Conservation (phyloP, 371 early-diverging fungal genomes). For the Capillidium rhysosporum region DNA sequence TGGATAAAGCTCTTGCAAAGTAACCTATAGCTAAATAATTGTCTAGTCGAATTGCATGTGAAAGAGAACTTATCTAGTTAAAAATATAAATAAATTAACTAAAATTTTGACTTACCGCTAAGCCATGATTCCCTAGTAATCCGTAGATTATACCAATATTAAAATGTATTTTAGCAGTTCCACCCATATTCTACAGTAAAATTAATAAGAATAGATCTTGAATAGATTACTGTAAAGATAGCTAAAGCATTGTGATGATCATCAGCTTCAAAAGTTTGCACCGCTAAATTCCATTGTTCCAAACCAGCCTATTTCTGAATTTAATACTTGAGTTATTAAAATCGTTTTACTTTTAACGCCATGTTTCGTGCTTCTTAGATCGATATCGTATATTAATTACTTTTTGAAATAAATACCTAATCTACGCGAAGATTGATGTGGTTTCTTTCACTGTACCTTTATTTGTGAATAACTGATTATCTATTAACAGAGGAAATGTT, state of each 20-base stretch:
- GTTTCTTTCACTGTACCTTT: too few relatives aligned
- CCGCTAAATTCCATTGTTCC: conserved; percentile 53
- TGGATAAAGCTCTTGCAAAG: conserved; percentile 75
- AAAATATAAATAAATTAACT: neutral
- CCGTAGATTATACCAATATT: conserved; percentile 76
- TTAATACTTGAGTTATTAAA: too few relatives aligned
- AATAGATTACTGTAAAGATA: conserved; percentile 29
- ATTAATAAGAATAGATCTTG: neutral
- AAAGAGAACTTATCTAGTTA: conserved; percentile 21
- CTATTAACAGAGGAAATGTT: too few relatives aligned
- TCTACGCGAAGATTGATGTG: too few relatives aligned
- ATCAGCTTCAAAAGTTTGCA: conserved; percentile 37
- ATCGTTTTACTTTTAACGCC: too few relatives aligned
- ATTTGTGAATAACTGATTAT: too few relatives aligned
- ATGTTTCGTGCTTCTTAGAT: too few relatives aligned
- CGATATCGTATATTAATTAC: too few relatives aligned
- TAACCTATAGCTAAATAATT: conserved; percentile 77
- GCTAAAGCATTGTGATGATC: conserved; percentile 40
- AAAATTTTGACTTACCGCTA: conserved; percentile 51
- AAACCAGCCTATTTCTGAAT: conserved; percentile 31
- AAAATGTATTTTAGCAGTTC: conserved; percentile 83
- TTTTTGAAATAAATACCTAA: too few relatives aligned
- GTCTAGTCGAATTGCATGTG: conserved; percentile 54
- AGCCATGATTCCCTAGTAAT: conserved; percentile 46
- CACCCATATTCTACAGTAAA: conserved; percentile 50